phyloP scores from a whole-genome alignment of 306 rosid species.

The Crotalaria pallida region DNA sequence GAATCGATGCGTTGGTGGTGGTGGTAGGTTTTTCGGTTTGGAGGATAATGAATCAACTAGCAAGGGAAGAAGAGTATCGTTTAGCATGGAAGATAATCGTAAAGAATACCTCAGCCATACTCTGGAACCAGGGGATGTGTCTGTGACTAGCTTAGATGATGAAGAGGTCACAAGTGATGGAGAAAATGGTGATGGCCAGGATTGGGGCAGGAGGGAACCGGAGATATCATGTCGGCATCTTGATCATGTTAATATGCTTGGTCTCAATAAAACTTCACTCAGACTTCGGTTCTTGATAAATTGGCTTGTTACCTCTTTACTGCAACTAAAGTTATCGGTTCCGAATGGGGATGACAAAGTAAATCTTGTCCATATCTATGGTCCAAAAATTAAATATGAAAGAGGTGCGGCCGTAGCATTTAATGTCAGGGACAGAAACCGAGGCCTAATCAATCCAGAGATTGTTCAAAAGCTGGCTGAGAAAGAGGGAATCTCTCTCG shows the following conservation, averaged over 20 bases:
- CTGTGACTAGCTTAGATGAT: conserved; percentile 65
- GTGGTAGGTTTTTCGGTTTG: conserved; percentile 69
- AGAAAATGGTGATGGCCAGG: conserved; percentile 63
- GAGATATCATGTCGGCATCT: conserved; percentile 70
- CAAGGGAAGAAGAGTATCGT: conserved; percentile 78
- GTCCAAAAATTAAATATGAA: conserved; percentile 92
- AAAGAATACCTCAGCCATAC: conserved; percentile 44
- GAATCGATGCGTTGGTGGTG: conserved; percentile 43
- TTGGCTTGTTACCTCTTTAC: conserved; percentile 88
- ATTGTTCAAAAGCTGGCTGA: conserved; percentile 91
- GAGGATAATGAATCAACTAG: conserved; percentile 60
- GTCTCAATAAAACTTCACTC: conserved; percentile 84
- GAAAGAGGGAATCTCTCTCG: conserved; percentile 81
- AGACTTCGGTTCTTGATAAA: conserved; percentile 83
- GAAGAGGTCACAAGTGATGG: conserved; percentile 74
- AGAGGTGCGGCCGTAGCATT: conserved; percentile 97
- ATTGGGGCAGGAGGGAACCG: conserved; percentile 58
- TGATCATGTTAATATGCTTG: conserved; percentile 77
- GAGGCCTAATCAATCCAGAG: conserved; percentile 76
- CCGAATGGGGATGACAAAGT: conserved; percentile 41
- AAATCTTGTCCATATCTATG: conserved; percentile 76
- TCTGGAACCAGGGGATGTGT: conserved; percentile 57
- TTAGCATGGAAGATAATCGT: conserved; percentile 67
- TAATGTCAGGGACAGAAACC: conserved; percentile 64
- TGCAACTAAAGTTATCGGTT: conserved; percentile 64